A percentile compares a stretch with the other conserved stretches of the same genome.
Conservation (phyloP, 1,284 basidiomycete species). For the Phlebopus sp. region DNA sequence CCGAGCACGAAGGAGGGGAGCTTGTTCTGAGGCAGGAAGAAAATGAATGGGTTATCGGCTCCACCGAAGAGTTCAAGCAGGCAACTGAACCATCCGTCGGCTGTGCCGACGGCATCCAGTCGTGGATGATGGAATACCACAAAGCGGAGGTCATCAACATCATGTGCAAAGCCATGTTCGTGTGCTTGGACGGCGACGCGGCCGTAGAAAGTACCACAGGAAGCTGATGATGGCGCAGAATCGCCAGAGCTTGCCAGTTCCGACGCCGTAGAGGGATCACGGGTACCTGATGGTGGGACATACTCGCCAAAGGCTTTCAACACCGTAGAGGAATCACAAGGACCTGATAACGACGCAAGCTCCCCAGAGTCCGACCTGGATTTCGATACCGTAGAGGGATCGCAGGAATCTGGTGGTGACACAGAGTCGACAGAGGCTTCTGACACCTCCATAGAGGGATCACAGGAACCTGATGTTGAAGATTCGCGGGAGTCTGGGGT, state of each 20-base stretch:
- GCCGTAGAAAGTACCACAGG: no score
- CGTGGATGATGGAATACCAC: slow-evolving; percentile 42
- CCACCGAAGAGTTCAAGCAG: slow-evolving; percentile 6
- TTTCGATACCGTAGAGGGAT: no score
- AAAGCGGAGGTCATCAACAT: no score
- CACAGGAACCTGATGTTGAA: slow-evolving; percentile 7
- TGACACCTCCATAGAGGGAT: no score
- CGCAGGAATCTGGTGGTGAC: slow-evolving; percentile 7
- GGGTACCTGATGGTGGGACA: no score
- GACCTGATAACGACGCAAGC: no score
- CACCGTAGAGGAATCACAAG: no score
- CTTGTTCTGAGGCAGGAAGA: slow-evolving; percentile 31
- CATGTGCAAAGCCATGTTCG: slow-evolving; percentile 44
- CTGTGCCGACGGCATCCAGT: slow-evolving; percentile 35
- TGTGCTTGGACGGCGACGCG: no score
- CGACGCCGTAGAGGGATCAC: no score
- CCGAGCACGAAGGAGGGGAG: slow-evolving; percentile 37
- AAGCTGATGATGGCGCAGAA: slow-evolving; percentile 8
- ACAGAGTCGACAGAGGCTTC: slow-evolving; percentile 19
- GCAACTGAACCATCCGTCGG: slow-evolving; percentile 15
- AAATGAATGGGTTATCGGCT: slow-evolving; percentile 28
- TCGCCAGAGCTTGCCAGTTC: no score
- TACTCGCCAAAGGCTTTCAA: no score
- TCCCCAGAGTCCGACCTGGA: no score
- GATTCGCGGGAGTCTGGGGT: slow-evolving; percentile 20